Conservation (phyloP, 495 filamentous ascomycete species). For the Parathielavia appendiculata region DNA sequence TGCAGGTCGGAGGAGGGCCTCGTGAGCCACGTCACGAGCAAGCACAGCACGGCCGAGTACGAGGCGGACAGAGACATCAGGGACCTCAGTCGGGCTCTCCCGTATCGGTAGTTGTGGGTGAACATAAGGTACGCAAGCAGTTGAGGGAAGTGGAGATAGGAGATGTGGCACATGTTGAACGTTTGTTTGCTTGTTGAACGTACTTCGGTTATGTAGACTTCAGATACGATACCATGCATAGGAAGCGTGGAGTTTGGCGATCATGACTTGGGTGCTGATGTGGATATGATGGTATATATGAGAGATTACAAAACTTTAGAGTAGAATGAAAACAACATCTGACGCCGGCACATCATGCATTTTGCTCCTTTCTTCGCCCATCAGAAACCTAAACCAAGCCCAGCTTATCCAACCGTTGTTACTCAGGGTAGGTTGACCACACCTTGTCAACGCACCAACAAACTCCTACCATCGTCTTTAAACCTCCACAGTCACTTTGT, state of each 20-base stretch:
- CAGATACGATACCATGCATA: too few species aligned
- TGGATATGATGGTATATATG: neutral
- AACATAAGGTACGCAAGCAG: too few species aligned
- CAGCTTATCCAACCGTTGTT: neutral
- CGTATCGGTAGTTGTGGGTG: constrained; percentile 8
- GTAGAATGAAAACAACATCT: neutral
- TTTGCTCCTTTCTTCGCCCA: neutral
- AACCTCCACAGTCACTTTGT: neutral
- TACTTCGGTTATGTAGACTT: too few species aligned
- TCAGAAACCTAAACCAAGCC: neutral
- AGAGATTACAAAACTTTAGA: neutral
- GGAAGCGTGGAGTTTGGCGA: too few species aligned
- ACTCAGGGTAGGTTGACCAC: neutral
- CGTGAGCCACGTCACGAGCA: constrained; percentile 29
- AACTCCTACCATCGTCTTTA: neutral
- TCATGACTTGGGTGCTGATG: too few species aligned
- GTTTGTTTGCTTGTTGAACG: too few species aligned
- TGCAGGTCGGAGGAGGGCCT: constrained; percentile 25
- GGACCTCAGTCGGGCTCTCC: constrained; percentile 16
- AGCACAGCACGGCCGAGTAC: constrained; percentile 29
- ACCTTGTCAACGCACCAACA: neutral
- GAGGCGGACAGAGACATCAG: constrained; percentile 29
- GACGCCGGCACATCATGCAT: neutral
- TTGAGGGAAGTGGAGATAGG: too few species aligned
- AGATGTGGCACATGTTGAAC: too few species aligned